phyloP scores from a whole-genome alignment of 257 asterid genomes.

The Solanum acaule region DNA sequence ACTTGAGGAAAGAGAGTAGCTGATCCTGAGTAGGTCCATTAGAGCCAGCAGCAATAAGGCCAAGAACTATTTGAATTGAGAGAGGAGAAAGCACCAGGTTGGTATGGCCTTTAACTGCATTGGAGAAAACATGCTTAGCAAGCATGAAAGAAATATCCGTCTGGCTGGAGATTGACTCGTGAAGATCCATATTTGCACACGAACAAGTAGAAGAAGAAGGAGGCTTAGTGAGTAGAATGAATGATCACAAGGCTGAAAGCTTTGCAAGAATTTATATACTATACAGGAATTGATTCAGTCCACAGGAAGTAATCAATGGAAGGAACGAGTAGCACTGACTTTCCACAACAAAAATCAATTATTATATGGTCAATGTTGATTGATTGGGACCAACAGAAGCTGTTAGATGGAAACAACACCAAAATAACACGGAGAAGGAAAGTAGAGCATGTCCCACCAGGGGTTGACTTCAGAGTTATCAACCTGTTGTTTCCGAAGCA shows the following conservation, averaged over 20 bases:
- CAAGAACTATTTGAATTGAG: conserved; percentile 6
- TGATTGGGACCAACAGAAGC: no score
- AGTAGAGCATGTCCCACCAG: not conserved
- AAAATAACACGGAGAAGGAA: not conserved
- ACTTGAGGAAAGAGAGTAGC: not conserved
- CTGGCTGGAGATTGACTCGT: conserved; percentile 31
- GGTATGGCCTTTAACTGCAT: not conserved
- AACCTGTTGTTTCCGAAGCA: not conserved
- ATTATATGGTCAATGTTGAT: not conserved
- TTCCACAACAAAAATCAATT: not conserved
- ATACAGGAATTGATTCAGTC: no score
- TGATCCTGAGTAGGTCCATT: not conserved
- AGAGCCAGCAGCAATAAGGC: not conserved
- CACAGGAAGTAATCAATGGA: not conserved
- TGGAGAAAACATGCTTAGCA: conserved; percentile 26
- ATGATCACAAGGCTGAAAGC: not conserved
- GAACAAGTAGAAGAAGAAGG: not conserved
- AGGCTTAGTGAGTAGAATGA: not conserved
- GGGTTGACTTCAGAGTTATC: not conserved
- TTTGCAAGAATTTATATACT: not conserved
- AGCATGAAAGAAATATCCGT: conserved; percentile 30
- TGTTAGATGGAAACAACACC: not conserved
- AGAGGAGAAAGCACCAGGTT: conserved; percentile 14
- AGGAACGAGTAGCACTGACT: not conserved
- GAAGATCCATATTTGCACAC: conserved; percentile 28